phyloP scores from a whole-genome alignment of 2,329 filamentous ascomycete species.

The Talaromyces sp. region DNA sequence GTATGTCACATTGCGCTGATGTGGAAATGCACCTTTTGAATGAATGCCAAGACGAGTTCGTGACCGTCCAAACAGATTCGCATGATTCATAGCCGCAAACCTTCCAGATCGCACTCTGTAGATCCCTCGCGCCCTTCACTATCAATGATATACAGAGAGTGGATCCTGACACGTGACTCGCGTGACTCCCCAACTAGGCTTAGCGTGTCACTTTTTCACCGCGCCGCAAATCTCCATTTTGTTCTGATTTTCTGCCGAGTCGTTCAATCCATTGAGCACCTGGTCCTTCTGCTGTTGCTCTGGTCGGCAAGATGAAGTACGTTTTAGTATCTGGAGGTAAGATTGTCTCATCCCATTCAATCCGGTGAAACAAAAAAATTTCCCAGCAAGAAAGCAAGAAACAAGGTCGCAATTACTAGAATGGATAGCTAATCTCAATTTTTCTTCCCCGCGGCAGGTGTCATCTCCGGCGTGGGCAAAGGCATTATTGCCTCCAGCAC shows the following conservation, averaged over 20 bases:
- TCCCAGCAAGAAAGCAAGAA: not conserved
- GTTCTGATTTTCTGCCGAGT: slow-evolving; percentile 5
- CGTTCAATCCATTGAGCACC: not conserved
- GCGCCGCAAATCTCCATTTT: slow-evolving; percentile 6
- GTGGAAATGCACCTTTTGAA: too few species aligned
- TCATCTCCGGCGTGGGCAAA: slow-evolving; percentile 57
- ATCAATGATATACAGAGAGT: too few species aligned
- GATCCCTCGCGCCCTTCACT: too few species aligned
- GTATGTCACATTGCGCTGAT: too few species aligned
- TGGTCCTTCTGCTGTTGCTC: not conserved
- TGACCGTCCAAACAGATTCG: too few species aligned
- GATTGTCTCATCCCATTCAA: slow-evolving; percentile 23
- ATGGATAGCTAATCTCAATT: slow-evolving; percentile 1
- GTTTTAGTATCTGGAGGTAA: slow-evolving; percentile 77
- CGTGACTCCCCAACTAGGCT: not conserved
- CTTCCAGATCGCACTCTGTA: too few species aligned
- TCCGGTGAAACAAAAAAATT: not conserved
- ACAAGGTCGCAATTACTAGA: not conserved
- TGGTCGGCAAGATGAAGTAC: slow-evolving; percentile 69
- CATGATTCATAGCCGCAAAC: too few species aligned
- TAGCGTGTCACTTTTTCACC: slow-evolving; percentile 3
- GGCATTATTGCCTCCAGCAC: slow-evolving; percentile 64
- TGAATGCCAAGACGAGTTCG: too few species aligned
- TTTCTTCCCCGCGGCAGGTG: slow-evolving; percentile 33
- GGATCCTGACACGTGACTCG: not conserved